Evolutionary conservation across 2,329 filamentous ascomycete genomes (phyloP), one percentile per base, ranked within the genome.

Genomic region (Verticillium dahliae): DNA sequence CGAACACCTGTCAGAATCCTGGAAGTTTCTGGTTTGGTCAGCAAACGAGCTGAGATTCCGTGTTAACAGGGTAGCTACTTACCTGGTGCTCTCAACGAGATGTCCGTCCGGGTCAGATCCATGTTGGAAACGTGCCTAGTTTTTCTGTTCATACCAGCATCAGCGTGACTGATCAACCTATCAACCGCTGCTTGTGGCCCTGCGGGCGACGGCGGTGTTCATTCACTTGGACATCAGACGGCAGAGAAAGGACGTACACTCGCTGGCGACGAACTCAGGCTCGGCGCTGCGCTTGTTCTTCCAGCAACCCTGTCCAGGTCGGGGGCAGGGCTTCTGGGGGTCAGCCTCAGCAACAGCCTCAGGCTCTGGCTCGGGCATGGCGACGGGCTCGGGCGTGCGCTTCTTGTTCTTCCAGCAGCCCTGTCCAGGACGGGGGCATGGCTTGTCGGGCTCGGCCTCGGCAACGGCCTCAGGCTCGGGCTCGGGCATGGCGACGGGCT

Each of bases 141-240:
- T 4, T 31, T 5, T 31, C 27, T 31, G 27, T 31, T 5, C 4
- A 31, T 31, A 31, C 27, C 27, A 31, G 27, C 27, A 5, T 31
- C 27, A 31, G 27, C 5, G 5, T 31, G 27, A 31, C 4, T 31
- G 27, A 31, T 31, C 27, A 31, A 31, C 27, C 27, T 31, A 31
- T 31, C 27, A 31, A 31, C 27, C 27, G 27, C 27, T 31, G 27
- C 27, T 31, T 31, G 27, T 31, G 27, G 27, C 27, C 27, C 27
- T 5, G 3, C 27, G 27, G 27, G 27, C 27, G 5, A 31, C 27
- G 27, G 27, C 27, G 5, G 27, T 4, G 27, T 31, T 31, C 27
- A 71, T 74, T 59, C 77, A 73, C 67, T 73, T 73, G 62, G 75
- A 77, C 65, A 72, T 74, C 72, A 71, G 74, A 74, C 75, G 77